A percentile compares a stretch with the other conserved stretches of the same genome.
These are phyloP conservation scores for Xylariaceae sp. DNA, from an alignment of 2,329 filamentous ascomycete genomes.

Conservation along the genomic window DNA sequence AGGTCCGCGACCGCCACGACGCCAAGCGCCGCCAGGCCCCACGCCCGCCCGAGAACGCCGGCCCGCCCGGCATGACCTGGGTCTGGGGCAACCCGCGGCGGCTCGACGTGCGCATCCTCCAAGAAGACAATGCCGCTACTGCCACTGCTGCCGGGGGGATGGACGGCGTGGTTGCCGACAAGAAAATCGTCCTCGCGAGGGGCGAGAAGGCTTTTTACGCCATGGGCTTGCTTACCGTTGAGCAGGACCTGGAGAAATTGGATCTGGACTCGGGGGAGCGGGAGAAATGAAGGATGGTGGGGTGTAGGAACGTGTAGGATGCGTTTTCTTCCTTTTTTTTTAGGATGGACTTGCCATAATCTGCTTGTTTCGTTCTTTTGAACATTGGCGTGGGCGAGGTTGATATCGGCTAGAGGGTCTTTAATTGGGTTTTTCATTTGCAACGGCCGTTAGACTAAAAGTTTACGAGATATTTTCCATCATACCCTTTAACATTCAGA, in stretches of 20 bases:
- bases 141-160: neutral
- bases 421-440: conserved; percentile 1
- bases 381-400: neutral
- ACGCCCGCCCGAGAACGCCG: conserved; percentile 6
- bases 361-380: too few species aligned
- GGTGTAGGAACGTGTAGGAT: neutral
- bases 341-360: too few species aligned
- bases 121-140: conserved; percentile 47
- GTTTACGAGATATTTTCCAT: neutral
- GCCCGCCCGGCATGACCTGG: conserved; percentile 24
- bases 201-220: conserved; percentile 74
- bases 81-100: conserved; percentile 58
- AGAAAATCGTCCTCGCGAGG: conserved; percentile 63
- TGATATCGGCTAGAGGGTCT: conserved; percentile 4
- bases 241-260: conserved; percentile 73
- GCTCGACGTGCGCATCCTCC: conserved; percentile 58
- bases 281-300: conserved; percentile 20
- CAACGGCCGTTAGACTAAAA: neutral
- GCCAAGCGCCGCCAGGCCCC: conserved; percentile 18
- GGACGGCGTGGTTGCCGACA: conserved; percentile 12
- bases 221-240: conserved; percentile 77
- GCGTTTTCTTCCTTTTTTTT: neutral
- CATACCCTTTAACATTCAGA: neutral
- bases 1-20: conserved; percentile 23
- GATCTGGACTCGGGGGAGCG: conserved; percentile 55